These are phyloP conservation scores for Globisporangium apiculatum DNA, from an alignment of 352 stramenopile genomes.

Conservation along the genomic window DNA sequence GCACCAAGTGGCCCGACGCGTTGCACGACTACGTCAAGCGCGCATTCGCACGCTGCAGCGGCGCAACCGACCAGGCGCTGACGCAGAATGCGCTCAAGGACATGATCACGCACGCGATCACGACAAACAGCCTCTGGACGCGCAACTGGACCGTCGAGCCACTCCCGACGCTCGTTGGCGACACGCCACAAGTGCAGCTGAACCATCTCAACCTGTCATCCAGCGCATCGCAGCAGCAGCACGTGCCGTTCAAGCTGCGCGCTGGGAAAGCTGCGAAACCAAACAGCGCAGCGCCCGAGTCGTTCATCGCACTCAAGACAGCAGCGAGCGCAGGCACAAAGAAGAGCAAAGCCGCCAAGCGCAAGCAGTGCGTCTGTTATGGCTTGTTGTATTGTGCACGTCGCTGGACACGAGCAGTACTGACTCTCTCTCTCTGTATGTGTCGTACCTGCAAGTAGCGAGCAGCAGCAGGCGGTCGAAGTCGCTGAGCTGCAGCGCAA, in stretches of 20 bases:
- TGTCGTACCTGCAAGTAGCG: background rate
- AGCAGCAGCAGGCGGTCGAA: slow-evolving; percentile 19
- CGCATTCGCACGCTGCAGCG: slow-evolving; percentile 74
- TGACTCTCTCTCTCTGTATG: background rate
- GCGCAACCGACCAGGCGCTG: slow-evolving; percentile 60
- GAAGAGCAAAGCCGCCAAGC: slow-evolving; percentile 39
- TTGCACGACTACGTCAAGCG: slow-evolving; percentile 85
- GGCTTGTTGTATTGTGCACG: slow-evolving; percentile 4
- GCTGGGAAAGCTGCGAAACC: slow-evolving; percentile 9
- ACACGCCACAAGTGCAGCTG: slow-evolving; percentile 21
- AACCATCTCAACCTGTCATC: slow-evolving; percentile 7
- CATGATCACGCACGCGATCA: slow-evolving; percentile 79
- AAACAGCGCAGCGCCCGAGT: slow-evolving; percentile 12
- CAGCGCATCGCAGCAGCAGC: background rate
- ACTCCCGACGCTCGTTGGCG: slow-evolving; percentile 58
- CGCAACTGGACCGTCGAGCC: slow-evolving; percentile 77
- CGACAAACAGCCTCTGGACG: slow-evolving; percentile 78
- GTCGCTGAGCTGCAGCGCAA: slow-evolving; percentile 54
- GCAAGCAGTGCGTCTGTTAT: slow-evolving; percentile 39
- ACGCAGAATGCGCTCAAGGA: slow-evolving; percentile 80
- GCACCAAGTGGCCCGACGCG: slow-evolving; percentile 74
- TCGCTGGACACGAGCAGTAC: background rate
- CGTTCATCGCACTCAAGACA: slow-evolving; percentile 42
- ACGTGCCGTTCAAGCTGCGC: background rate
- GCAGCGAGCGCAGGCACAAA: slow-evolving; percentile 23